phyloP scores from a whole-genome alignment of 139 green algal species.

The Coccomyxa sp. region DNA sequence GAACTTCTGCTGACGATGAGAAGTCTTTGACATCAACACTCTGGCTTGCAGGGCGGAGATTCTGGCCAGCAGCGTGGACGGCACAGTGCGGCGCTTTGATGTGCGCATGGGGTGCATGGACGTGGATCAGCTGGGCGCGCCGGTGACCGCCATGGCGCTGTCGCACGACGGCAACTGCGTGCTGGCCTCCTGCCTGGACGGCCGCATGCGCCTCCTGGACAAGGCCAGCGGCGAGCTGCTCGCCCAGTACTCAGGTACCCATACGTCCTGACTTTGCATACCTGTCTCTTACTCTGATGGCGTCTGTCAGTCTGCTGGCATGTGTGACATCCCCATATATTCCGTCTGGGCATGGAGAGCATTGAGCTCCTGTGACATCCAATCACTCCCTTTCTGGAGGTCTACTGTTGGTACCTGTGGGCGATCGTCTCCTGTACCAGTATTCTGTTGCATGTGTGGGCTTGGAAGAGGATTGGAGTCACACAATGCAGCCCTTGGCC shows the following conservation, averaged over 20 bases:
- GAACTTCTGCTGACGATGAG: no score
- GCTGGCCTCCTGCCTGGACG: constrained; percentile 77
- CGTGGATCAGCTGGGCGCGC: constrained; percentile 65
- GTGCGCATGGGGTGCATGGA: constrained; percentile 69
- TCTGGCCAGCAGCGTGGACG: constrained; percentile 79
- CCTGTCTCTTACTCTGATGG: no score
- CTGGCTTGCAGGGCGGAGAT: constrained; percentile 46
- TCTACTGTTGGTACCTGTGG: neutral
- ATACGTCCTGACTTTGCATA: neutral
- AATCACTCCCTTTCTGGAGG: neutral
- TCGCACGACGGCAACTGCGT: constrained; percentile 48
- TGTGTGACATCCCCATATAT: constrained; percentile 1
- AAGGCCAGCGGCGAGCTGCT: constrained; percentile 66
- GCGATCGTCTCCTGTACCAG: neutral
- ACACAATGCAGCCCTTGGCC: no score
- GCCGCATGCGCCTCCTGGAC: constrained; percentile 60
- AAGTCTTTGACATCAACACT: neutral
- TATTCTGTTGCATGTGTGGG: no score
- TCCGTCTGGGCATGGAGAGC: neutral
- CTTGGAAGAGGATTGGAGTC: no score
- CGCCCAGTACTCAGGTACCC: constrained; percentile 51
- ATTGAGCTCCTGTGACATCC: neutral
- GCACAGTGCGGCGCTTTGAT: constrained; percentile 83
- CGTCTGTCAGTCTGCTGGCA: neutral
- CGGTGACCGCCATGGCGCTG: constrained; percentile 55